Base-by-base conservation (phyloP, 1,284 basidiomycete species). In the Hortiboletus rubellus region DNA sequence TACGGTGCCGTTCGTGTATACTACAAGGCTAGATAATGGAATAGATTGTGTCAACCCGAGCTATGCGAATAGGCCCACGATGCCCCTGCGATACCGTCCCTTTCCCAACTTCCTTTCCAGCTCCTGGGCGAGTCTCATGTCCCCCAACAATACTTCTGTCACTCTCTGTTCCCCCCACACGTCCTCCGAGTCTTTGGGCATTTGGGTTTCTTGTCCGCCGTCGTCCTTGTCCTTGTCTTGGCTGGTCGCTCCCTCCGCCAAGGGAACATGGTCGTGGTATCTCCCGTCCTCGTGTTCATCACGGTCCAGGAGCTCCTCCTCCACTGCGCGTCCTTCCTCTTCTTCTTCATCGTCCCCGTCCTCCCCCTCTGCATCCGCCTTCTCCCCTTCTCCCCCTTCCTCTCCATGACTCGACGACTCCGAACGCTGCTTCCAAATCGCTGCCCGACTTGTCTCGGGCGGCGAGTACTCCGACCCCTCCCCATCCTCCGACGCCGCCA, bases 401-500 rank as follows among this genome's bases (percentile, higher is more conserved):
- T 41, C 41, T 0, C 1, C 27, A 11, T 34, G 15, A 18, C 38
- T 45, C 10, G n/a, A 11, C 45, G 43, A 43, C 42, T 55, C 57
- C 15, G 60, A 59, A 24, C 57, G 48, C 11, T 58, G 61, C 30
- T 62, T 74, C 62, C 69, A 72, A 47, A 57, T 43, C 18, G 72
- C 67, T 17, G 69, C 69, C 43, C 59, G 64, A 42, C 66, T 72
- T 34, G 63, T 72, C 58, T 66, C 60, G 2, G 69, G 69, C 2
- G 69, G 72, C n/a, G 46, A 58, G 58, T 72, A 72, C 31, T 72
- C 71, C 0, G 61, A 63, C 7, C 46, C 56, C 10, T 60, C 59
- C 6, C 51, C 66, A 8, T 66, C 62, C 11, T 68, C 52, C 8
- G 58, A 62, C 6, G 54, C 52, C n/a, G 46, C 36, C 46, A 62